Base-by-base conservation (phyloP, 1,284 basidiomycete species). In the Microbotryum saponariae region DNA sequence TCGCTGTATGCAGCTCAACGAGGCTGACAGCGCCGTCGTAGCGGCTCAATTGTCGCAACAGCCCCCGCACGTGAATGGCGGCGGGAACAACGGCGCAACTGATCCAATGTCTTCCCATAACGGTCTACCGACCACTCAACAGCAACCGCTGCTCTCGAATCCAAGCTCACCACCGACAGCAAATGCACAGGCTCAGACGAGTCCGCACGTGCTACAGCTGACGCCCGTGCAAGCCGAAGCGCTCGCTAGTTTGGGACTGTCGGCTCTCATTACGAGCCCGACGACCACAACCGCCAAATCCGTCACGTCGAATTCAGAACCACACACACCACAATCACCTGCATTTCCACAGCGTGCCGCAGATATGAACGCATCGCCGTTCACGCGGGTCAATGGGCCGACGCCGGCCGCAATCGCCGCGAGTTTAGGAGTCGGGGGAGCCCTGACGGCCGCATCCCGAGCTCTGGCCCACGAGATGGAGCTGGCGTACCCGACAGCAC, bases 181-280 rank as follows among this genome's bases (percentile, higher is more conserved):
- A 16, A 42, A 12, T 42, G 16, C 16, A 16, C 37, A 42, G 37
- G 14, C 37, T 18, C 37, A 12, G 12, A 42, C 37, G 37, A 42
- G 37, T 42, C 18, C 37, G 37, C 52, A 44, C 9, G 23, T 42
- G 33, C 21, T 42, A 12, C 52, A 54, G 23, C 27, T 54, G 33
- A 37, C 52, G 23, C 52, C 52, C 16, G 37, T 42, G 9, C 52
- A 44, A 44, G 52, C 27, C 52, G 52, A 54, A 42, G 31, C 31
- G 23, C 21, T 54, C 9, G 52, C 52, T 9, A 21, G 33, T 14
- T 23, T 54, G 12, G 52, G 52, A 14, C 52, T 54, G 4, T 54
- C 52, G 10, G 52, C 27, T 54, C 52, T 54, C 23, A 31, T 54
- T 23, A n/a, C 52, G 31, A 44, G 20, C 52, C n/a, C 23, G n/a